Base-by-base conservation (phyloP, 768 basidiomycete genomes). In the Lentinula sp. region DNA sequence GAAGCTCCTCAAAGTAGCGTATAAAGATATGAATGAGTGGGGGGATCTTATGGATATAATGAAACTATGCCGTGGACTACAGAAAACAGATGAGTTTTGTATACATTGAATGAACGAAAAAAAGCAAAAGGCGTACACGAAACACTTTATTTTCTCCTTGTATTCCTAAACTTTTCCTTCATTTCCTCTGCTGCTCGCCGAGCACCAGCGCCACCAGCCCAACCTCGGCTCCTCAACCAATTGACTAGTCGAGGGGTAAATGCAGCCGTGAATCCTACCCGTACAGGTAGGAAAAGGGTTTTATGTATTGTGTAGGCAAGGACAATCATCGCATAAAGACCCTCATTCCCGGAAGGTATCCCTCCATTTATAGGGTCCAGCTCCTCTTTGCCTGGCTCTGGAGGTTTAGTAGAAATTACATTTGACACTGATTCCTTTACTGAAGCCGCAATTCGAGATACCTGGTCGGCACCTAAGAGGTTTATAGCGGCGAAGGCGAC, bases 251-350 rank as follows among this genome's bases (percentile, higher is more conserved):
- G 81, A 0, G 95, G 95, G 0, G 95, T 96, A 56, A 91, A 75
- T 1, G 86, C 87, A 1, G 91, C 93, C 0, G 96, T 98, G 63
- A 95, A 73, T 0, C 94, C 97, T 0, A 97, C 84, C 43, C 97
- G 79, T 23, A 99, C 73, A 8, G 97, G 97, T 21, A 98, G 70
- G 69, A 98, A 91, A 1, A 93, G 69, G 0, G 93, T 96, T 77
- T 99, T 99, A 83, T 99, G 97, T 57, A 99, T 84, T 18, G 91
- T 89, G 73, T 95, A 99, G 3, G 97, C 96, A 66, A 98, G 77
- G 0, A 93, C 84, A 31, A 97, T 74, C 86, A 97, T 95, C 31
- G 96, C 94, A 73, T 93, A 95, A 16, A 97, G 76, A 15, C 91
- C 86, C 70, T 91, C 89, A 7, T 85, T 81, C 1, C 87, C 82